Evolutionary conservation across 2,329 filamentous ascomycete genomes (phyloP), one percentile per base, ranked within the genome.

Genomic region (Cladosporium halotolerans): DNA sequence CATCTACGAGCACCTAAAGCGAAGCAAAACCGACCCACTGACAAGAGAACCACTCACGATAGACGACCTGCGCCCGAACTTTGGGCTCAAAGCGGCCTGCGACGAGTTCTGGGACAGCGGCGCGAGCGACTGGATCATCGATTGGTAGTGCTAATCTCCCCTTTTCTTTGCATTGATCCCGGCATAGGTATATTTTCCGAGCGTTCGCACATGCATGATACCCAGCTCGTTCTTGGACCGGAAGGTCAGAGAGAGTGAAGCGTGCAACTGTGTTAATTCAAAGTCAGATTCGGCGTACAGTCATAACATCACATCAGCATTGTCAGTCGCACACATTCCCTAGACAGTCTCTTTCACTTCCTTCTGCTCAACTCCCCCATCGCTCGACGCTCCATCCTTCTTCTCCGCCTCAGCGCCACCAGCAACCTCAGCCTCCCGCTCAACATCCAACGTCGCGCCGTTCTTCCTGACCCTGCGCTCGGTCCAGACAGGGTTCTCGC

Each of bases 81-180:
- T 95, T 42, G 86, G 80, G 1, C 75, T 97, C 54, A 89, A 85
- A 68, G 80, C 88, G 50, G 92, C 89, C 0, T 95, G 89, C 65
- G 83, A 88, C 43, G 88, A 93, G 60, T 97, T 95, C 63, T 73
- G 96, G 55, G 79, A 87, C 28, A 76, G 88, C 61, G 96, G 93
- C 88, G 89, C 90, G 1, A 90, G 88, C 38, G 91, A 96, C 68
- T 97, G 88, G 86, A 56, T 64, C 23, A 51, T 52, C 40, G 64
- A 66, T 62, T 66, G 63, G 63, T 65, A 49, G 9, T 43, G 41
- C 38, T 46, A 18, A 45, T 44, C 13, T 42, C 23, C 23, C 23
- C 5, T 5, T 28, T 28, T 28, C 3, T 4, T 28, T 28, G 23
- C 23, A 28, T 28, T 28, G 23, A 28, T 28, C 7, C 4, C 7